Conservation (phyloP, 495 filamentous ascomycete genomes). For the Tetracladium setigerum region DNA sequence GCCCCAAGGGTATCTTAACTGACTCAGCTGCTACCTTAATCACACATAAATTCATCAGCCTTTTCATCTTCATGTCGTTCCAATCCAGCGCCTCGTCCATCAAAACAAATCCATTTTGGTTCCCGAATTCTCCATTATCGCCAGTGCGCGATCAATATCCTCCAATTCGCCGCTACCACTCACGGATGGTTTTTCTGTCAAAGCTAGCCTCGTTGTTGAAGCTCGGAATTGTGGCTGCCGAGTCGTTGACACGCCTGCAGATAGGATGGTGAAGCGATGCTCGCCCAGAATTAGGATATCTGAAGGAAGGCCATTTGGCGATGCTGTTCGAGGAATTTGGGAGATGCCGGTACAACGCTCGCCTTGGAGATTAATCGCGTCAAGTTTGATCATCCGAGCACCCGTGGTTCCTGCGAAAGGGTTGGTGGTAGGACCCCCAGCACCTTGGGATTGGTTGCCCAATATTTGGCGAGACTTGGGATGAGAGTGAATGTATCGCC, state of each 20-base stretch:
- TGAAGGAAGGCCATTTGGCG: conserved; percentile 32
- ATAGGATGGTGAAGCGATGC: conserved; percentile 34
- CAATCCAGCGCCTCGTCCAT: conserved; percentile 19
- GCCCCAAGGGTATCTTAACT: neutral
- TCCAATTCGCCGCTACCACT: conserved; percentile 40
- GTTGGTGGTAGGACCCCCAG: conserved; percentile 39
- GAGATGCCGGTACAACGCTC: conserved; percentile 54
- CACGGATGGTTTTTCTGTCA: conserved; percentile 33
- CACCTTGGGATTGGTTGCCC: conserved; percentile 52
- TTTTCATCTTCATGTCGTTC: conserved; percentile 4
- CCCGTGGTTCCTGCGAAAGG: conserved; percentile 43
- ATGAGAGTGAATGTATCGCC: conserved; percentile 55
- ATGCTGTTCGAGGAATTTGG: conserved; percentile 34
- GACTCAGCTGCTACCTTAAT: neutral
- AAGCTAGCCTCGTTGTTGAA: conserved; percentile 27
- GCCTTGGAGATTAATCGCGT: conserved; percentile 52
- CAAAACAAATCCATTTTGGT: conserved; percentile 40
- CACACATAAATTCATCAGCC: neutral
- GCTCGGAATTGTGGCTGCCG: conserved; percentile 7
- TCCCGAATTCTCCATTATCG: conserved; percentile 35
- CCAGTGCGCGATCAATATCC: conserved; percentile 45
- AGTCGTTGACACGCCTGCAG: conserved; percentile 1
- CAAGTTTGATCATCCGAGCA: conserved; percentile 38
- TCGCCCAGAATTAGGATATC: conserved; percentile 61
- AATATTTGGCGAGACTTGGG: conserved; percentile 57